phyloP scores from a whole-genome alignment of 2,329 filamentous ascomycete species.

The Trichoderma sp. region DNA sequence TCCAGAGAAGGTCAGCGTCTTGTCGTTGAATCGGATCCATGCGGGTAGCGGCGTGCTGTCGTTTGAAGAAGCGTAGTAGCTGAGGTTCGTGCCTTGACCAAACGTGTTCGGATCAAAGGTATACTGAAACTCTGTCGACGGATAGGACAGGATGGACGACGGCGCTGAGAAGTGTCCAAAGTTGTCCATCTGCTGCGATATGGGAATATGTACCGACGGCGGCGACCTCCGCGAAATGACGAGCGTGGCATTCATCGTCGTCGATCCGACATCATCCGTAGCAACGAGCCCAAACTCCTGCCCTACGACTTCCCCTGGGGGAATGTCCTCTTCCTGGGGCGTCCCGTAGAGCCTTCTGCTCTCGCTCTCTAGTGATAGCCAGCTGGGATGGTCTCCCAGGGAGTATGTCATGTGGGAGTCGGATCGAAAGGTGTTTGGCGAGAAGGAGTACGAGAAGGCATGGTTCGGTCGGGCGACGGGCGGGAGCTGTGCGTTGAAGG shows the following conservation, averaged over 20 bases:
- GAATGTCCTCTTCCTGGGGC: constrained; percentile 57
- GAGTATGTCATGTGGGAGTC: constrained; percentile 68
- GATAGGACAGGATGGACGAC: constrained; percentile 58
- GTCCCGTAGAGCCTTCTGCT: constrained; percentile 71
- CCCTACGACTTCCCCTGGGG: constrained; percentile 56
- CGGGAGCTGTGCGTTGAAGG: constrained; percentile 82
- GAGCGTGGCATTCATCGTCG: constrained; percentile 67
- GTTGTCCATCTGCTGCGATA: constrained; percentile 59
- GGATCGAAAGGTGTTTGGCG: constrained; percentile 72
- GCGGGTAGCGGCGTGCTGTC: constrained; percentile 83
- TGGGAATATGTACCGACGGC: constrained; percentile 58
- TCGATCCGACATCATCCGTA: constrained; percentile 65
- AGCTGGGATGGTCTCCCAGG: constrained; percentile 66
- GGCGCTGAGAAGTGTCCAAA: constrained; percentile 64
- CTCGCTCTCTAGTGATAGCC: constrained; percentile 71
- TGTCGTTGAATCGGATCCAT: constrained; percentile 76
- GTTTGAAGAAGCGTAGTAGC: constrained; percentile 76
- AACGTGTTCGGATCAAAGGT: constrained; percentile 64
- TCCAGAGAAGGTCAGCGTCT: constrained; percentile 68
- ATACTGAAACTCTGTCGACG: constrained; percentile 57
- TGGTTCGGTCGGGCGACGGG: constrained; percentile 71
- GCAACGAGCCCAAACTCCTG: constrained; percentile 69
- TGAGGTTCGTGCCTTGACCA: constrained; percentile 53
- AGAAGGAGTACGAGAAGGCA: constrained; percentile 72
- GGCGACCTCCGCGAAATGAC: constrained; percentile 64